Conservation (phyloP, 768 basidiomycete genomes). For the Auricularia cornea region DNA sequence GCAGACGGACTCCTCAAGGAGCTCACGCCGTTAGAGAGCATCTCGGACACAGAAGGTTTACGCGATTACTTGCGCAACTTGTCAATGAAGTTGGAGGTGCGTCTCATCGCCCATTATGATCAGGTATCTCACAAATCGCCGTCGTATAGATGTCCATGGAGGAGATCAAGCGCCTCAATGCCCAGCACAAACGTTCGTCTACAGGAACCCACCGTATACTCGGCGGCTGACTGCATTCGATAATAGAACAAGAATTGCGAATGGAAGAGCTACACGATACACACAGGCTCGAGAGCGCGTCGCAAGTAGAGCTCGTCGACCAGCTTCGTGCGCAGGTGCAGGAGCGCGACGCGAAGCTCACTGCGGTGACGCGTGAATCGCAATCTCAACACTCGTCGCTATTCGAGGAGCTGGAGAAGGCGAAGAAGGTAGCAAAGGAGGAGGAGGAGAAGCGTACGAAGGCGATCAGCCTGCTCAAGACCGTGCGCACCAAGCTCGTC, state of each 20-base stretch:
- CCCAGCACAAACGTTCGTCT: conserved; percentile 60
- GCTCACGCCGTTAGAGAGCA: conserved; percentile 59
- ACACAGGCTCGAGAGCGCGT: conserved; percentile 71
- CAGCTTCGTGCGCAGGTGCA: conserved; percentile 57
- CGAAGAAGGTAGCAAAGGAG: conserved; percentile 64
- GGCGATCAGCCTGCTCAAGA: conserved; percentile 86
- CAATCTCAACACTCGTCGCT: conserved; percentile 49
- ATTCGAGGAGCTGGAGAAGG: conserved; percentile 53
- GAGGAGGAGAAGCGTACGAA: conserved; percentile 97
- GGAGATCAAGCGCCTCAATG: conserved; percentile 70
- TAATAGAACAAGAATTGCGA: conserved; percentile 71
- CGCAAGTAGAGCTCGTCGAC: conserved; percentile 67
- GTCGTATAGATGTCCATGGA: conserved; percentile 59
- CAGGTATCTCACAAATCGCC: neutral
- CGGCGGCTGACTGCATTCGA: neutral
- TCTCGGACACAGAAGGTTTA: conserved; percentile 56
- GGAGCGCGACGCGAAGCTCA: conserved; percentile 63
- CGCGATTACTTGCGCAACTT: conserved; percentile 65
- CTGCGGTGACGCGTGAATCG: conserved; percentile 40
- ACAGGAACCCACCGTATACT: neutral
- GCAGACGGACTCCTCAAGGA: conserved; percentile 63
- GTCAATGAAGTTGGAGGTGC: conserved; percentile 61
- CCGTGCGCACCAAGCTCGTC: conserved; percentile 93
- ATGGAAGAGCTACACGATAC: conserved; percentile 79
- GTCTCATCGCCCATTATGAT: conserved; percentile 12